phyloP scores from a whole-genome alignment of 768 basidiomycete species.

The Baorangia bicolor region DNA sequence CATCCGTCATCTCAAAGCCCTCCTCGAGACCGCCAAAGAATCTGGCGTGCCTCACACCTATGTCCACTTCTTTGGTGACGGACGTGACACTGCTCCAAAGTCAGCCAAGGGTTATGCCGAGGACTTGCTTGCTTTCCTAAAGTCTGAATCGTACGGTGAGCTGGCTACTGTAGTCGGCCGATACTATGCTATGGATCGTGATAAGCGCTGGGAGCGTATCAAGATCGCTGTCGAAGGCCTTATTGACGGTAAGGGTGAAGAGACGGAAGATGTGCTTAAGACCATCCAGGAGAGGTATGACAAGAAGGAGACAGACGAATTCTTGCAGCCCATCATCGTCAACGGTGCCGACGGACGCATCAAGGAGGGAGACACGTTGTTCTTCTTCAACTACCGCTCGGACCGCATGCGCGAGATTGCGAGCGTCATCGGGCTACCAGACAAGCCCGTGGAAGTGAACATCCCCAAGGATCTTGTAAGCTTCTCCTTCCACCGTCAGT shows the following conservation, averaged over 20 bases:
- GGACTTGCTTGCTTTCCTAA: constrained; percentile 73
- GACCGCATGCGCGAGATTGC: constrained; percentile 93
- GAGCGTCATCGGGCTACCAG: constrained; percentile 74
- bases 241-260: constrained; percentile 65
- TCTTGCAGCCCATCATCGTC: constrained; percentile 91
- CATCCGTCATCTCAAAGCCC: constrained; percentile 84
- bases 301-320: constrained; percentile 90
- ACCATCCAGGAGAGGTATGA: constrained; percentile 73
- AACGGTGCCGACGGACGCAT: constrained; percentile 77
- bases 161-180: constrained; percentile 84
- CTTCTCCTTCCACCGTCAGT: background rate
- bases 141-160: constrained; percentile 75
- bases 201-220: constrained; percentile 94
- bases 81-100: constrained; percentile 89
- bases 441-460: constrained; percentile 81
- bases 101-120: constrained; percentile 77
- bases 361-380: constrained; percentile 85
- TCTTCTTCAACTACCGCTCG: constrained; percentile 97
- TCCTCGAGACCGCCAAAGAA: constrained; percentile 89
- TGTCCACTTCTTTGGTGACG: constrained; percentile 93
- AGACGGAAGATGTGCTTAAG: constrained; percentile 55
- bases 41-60: constrained; percentile 81
- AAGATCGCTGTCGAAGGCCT: constrained; percentile 88
- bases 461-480: constrained; percentile 79
- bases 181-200: constrained; percentile 97